phyloP scores from a whole-genome alignment of 768 basidiomycete genomes.

The Tylopilus rubrobrunneus region DNA sequence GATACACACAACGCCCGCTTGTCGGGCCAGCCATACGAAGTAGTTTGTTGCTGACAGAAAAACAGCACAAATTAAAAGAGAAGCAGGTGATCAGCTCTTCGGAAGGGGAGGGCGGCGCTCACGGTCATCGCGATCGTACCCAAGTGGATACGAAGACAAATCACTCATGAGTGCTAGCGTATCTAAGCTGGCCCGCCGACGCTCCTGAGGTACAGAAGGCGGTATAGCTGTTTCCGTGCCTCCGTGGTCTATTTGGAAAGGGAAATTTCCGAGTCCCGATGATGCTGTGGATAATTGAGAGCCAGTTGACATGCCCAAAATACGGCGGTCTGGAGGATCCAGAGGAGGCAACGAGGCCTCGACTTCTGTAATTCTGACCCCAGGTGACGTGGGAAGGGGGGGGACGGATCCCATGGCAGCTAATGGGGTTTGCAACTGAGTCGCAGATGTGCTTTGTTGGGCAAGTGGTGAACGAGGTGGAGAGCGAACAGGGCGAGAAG shows the following conservation, averaged over 20 bases:
- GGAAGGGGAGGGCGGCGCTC: conserved; percentile 22
- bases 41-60: conserved; percentile 8
- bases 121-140: conserved; percentile 50
- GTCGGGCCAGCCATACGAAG: conserved; percentile 28
- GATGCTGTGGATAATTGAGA: conserved; percentile 77
- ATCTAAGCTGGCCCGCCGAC: conserved; percentile 78
- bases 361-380: conserved; percentile 21
- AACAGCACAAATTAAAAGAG: neutral
- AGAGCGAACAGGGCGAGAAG: conserved; percentile 70
- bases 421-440: conserved; percentile 7
- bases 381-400: neutral
- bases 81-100: conserved; percentile 21
- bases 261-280: conserved; percentile 79
- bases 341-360: conserved; percentile 34
- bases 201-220: conserved; percentile 38
- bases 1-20: conserved; percentile 26
- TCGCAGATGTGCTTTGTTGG: conserved; percentile 48
- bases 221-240: conserved; percentile 30
- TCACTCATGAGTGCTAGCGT: conserved; percentile 81
- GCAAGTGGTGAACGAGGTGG: conserved; percentile 71
- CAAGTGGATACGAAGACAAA: conserved; percentile 78
- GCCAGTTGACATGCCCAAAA: conserved; percentile 68
- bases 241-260: conserved; percentile 80
- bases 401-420: neutral
- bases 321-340: conserved; percentile 49